phyloP scores from a whole-genome alignment of 148 eudicot genomes.

The Chenopodium quinoa region DNA sequence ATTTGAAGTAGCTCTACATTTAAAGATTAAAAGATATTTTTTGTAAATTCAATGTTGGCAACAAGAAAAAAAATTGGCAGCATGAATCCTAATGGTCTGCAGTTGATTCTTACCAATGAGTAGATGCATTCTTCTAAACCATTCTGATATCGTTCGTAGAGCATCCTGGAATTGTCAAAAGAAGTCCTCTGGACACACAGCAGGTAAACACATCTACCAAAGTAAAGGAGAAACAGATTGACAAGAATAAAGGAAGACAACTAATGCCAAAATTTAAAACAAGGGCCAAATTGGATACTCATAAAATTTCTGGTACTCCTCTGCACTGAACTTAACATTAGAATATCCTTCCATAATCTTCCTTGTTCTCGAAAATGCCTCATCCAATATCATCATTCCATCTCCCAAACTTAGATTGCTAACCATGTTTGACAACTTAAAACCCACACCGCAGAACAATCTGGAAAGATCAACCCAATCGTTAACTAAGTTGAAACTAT shows the following conservation, averaged over 20 bases:
- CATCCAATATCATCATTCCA: conserved; percentile 34
- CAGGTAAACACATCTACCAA: conserved; percentile 34
- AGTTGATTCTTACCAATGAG: conserved; percentile 30
- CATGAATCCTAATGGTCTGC: background rate
- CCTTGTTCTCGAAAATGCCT: conserved; percentile 36
- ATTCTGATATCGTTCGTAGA: conserved; percentile 24
- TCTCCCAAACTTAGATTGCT: conserved; percentile 14
- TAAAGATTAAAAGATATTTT: background rate
- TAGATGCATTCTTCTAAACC: conserved; percentile 33
- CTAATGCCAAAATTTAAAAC: background rate
- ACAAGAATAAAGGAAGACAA: background rate
- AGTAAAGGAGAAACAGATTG: conserved; percentile 14
- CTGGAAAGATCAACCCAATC: conserved; percentile 11
- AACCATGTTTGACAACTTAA: conserved; percentile 17
- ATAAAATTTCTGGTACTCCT: conserved; percentile 35
- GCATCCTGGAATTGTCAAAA: conserved; percentile 28
- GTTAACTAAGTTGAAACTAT: background rate
- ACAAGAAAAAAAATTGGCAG: too few species aligned
- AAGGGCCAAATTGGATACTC: conserved; percentile 23
- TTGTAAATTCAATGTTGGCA: too few species aligned
- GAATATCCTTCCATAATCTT: conserved; percentile 33
- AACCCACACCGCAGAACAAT: conserved; percentile 4
- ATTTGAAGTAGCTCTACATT: background rate
- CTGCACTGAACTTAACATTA: conserved; percentile 28
- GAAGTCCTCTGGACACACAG: conserved; percentile 36